Conservation (phyloP, 768 basidiomycete genomes). For the Amanita pseudoporphyria region DNA sequence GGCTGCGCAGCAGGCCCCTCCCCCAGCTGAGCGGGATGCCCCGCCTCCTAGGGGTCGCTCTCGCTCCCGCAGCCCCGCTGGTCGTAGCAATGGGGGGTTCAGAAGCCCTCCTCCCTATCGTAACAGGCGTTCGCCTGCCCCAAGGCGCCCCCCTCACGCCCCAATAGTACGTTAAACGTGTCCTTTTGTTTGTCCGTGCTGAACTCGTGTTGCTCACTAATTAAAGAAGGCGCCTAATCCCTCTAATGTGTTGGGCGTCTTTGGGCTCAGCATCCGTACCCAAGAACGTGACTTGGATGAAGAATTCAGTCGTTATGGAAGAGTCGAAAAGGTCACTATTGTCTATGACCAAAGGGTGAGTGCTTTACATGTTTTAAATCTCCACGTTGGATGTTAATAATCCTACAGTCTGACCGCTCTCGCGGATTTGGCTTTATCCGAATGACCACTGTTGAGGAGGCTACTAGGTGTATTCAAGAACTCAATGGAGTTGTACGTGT, state of each 20-base stretch:
- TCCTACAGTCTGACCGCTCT: constrained; percentile 76
- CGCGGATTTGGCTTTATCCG: constrained; percentile 98
- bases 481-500: constrained; percentile 81
- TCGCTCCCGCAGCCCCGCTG: constrained; percentile 62
- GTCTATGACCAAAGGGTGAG: constrained; percentile 95
- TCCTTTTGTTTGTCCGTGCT: constrained; percentile 9
- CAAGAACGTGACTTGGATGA: constrained; percentile 91
- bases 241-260: constrained; percentile 89
- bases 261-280: constrained; percentile 94
- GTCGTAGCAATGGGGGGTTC: constrained; percentile 37
- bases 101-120: constrained; percentile 46
- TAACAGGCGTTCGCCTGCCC: constrained; percentile 43
- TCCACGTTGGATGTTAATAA: neutral
- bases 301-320: constrained; percentile 82
- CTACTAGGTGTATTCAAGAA: constrained; percentile 77
- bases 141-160: constrained; percentile 61
- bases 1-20: constrained; percentile 44
- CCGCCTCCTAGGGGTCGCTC: constrained; percentile 56
- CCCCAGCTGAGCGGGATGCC: constrained; percentile 46
- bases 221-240: constrained; percentile 75
- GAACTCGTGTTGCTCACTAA: constrained; percentile 23
- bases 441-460: constrained; percentile 86
- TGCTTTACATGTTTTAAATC: neutral
- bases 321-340: constrained; percentile 91
- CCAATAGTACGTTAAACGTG: constrained; percentile 48